Percentiles rank a stretch among this genome's conserved stretches.
These are phyloP conservation scores for Wallacemonas sp. DNA, from an alignment of 208 protist species.

Conservation along the genomic window DNA sequence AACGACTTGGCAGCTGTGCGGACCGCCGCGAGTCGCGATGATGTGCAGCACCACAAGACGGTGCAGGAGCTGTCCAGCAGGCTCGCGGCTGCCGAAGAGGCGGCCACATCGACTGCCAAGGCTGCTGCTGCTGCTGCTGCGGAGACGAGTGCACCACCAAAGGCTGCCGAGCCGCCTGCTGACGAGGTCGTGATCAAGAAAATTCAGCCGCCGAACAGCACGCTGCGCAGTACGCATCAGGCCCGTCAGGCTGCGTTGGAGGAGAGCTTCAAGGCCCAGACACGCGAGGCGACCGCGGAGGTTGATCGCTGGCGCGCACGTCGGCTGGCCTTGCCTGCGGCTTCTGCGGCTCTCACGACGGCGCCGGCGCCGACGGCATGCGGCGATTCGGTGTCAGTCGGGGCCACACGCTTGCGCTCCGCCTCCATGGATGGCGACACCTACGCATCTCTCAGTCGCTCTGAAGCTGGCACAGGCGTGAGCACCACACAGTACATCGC, in stretches of 20 bases:
- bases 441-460: too few relatives aligned
- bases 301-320: constrained; percentile 21
- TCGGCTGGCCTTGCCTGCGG: not conserved
- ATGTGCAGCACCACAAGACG: not conserved
- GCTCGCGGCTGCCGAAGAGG: not conserved
- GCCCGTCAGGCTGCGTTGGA: constrained; percentile 32
- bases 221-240: constrained; percentile 20
- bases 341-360: not conserved
- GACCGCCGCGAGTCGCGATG: not conserved
- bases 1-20: not conserved
- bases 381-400: too few relatives aligned
- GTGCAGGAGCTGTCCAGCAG: not conserved
- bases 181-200: not conserved
- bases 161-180: not conserved
- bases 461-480: not conserved
- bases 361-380: not conserved
- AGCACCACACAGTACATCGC: constrained; percentile 30
- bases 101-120: not conserved
- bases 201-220: constrained; percentile 2
- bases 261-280: constrained; percentile 33
- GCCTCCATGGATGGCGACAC: too few relatives aligned
- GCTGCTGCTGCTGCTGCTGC: not conserved
- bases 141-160: not conserved
- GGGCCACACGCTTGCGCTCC: too few relatives aligned
- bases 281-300: constrained; percentile 20